Base-by-base conservation (phyloP, 352 stramenopile genomes). In the Phytophthora litchii region DNA sequence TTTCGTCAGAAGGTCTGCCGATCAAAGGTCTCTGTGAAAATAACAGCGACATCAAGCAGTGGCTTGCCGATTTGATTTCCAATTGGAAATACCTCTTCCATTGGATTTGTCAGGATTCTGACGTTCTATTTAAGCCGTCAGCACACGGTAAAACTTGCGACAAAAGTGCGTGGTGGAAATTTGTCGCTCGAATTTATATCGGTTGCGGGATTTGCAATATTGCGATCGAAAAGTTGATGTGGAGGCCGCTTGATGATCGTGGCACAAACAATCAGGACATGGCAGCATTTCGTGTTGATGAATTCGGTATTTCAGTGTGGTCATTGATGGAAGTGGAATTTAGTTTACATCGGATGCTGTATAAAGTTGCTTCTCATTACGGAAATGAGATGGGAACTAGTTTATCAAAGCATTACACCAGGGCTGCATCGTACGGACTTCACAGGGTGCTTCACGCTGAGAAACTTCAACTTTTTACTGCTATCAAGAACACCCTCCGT, bases 1-100 rank as follows among this genome's bases (percentile, higher is more conserved):
- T 55, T 17, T 73, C 63, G 17, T 64, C 31, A 0, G 67, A 76
- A 1, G 54, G 58, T 13, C 45, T 67, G 17, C 32, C 46, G 6
- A 60, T 76, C 17, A 59, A 67, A 7, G 25, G 17, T 36, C 45
- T 62, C 20, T 54, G 38, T 37, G 59, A 61, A 13, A 70, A 58
- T 14, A 50, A 64, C 14, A 44, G 43, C 11, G 67, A 76, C 25
- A 61, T 73, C 13, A 73, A 67, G 49, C 57, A 67, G 27, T 87
- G 77, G 77, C 37, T 84, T 3, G 25, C 71, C 12, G 61, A 64
- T 29, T 52, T 87, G 54, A 72, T 80, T 50, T 79, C 77, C 23
- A 83, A 83, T 32, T 67, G 64, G 66, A 80, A 76, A 47, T 71
- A 76, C 11, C 80, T 87, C 55, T 85, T 87, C 42, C 60, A 73